Base-by-base conservation (phyloP, 805 yeast genomes). In the Candida caryicola region DNA sequence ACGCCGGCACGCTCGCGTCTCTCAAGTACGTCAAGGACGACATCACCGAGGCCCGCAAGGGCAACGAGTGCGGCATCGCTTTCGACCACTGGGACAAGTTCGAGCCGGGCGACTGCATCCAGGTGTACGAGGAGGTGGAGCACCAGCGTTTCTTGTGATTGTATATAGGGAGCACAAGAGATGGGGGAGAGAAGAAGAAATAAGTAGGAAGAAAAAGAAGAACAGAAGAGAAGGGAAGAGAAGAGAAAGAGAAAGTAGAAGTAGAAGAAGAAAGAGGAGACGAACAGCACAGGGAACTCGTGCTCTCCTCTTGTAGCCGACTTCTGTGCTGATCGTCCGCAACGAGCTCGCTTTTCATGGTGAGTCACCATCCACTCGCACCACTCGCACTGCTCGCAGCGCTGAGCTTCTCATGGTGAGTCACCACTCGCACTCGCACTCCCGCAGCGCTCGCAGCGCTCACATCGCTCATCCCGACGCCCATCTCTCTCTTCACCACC, bases 1-100 rank as follows among this genome's bases (percentile, higher is more conserved):
- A 60, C 62, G 49, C 71, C 29, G 96, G 95, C 2, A 64, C 65
- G 8, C 57, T 93, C 5, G 75, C 81, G 2, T 80, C 91, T 5
- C 71, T 93, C 59, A 89, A 86, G 62, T 86, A 85, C 44, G 81
- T 79, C 36, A 88, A 87, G 57, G 90, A 86, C 31, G 95, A 86
- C 48, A 85, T 82, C 4, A 48, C 64, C 1, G 91, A 84, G 52
- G 86, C 85, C 6, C 77, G 77, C 41, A 90, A 86, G 62, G 97
- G 96, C 19, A 75, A 76, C 19, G 99, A 93, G 50, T 93, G 97
- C 69, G 99, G 99, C 37, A 57, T 91, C 17, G 66, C 87, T 0
- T 79, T 93, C 46, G 77, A 71, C 2, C 63, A 65, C 30, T 88
- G 88, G 81, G 78, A 76, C 30, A 75, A 69, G 21, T 85, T 84